Conservation (phyloP, 257 asterid species). For the Osmanthus fragrans region DNA sequence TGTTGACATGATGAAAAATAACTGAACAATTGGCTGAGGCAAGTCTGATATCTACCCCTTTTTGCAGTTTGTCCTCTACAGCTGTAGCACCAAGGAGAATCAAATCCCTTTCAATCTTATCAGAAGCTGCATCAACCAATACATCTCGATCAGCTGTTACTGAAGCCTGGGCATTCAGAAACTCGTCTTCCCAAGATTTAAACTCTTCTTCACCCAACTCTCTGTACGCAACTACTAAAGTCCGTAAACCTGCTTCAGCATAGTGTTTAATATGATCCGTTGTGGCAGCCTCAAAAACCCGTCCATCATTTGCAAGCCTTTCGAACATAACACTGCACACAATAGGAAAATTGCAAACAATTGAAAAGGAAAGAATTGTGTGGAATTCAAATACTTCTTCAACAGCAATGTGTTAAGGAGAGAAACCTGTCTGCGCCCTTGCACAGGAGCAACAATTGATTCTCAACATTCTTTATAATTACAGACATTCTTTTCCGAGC, state of each 20-base stretch:
- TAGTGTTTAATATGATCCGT: slow-evolving; percentile 71
- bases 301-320: slow-evolving; percentile 59
- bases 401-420: slow-evolving; percentile 9
- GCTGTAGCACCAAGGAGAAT: slow-evolving; percentile 95
- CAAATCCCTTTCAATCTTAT: slow-evolving; percentile 72
- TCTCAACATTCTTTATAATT: slow-evolving; percentile 61
- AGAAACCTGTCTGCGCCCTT: slow-evolving; percentile 96
- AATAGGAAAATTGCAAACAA: slow-evolving; percentile 11
- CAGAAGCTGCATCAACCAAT: slow-evolving; percentile 77
- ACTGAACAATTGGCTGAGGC: not conserved
- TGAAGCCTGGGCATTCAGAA: slow-evolving; percentile 62
- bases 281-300: slow-evolving; percentile 49
- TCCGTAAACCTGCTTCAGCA: slow-evolving; percentile 90
- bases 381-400: not conserved
- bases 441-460: slow-evolving; percentile 77
- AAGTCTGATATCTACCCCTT: slow-evolving; percentile 64
- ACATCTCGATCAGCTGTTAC: slow-evolving; percentile 68
- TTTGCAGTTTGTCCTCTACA: slow-evolving; percentile 94
- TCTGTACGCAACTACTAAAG: slow-evolving; percentile 79
- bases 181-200: slow-evolving; percentile 74
- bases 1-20: not conserved
- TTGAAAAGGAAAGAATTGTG: slow-evolving; percentile 4
- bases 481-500: slow-evolving; percentile 96
- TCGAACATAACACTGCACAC: slow-evolving; percentile 77
- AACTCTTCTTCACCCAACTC: slow-evolving; percentile 73